Conservation (phyloP, 306 rosid species). For the Mucuna pruriens region DNA sequence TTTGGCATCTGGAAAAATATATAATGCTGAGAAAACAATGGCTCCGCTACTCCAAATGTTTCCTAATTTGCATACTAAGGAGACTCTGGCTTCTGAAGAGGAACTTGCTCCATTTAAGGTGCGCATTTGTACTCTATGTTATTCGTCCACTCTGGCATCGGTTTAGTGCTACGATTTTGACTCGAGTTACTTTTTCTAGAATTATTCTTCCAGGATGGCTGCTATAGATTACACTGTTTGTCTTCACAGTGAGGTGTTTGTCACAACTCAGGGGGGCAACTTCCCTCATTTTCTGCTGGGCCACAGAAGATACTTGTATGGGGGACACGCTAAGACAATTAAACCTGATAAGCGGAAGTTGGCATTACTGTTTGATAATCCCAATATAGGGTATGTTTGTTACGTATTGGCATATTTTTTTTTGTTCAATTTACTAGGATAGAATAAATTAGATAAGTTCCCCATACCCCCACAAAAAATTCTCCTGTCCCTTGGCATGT, state of each 20-base stretch:
- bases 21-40: slow-evolving; percentile 82
- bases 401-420: slow-evolving; percentile 14
- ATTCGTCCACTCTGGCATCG: slow-evolving; percentile 16
- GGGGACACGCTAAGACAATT: slow-evolving; percentile 95
- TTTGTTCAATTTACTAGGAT: slow-evolving; percentile 20
- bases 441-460: not conserved
- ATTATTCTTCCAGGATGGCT: slow-evolving; percentile 99
- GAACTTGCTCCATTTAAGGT: slow-evolving; percentile 88
- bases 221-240: slow-evolving; percentile 98
- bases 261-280: slow-evolving; percentile 99
- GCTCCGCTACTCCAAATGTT: slow-evolving; percentile 89
- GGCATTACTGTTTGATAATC: slow-evolving; percentile 85
- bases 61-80: slow-evolving; percentile 88
- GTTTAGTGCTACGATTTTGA: slow-evolving; percentile 46
- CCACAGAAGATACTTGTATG: slow-evolving; percentile 92
- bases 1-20: slow-evolving; percentile 94
- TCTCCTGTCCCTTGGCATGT: not conserved
- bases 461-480: not conserved
- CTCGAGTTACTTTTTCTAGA: slow-evolving; percentile 62
- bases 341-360: slow-evolving; percentile 97
- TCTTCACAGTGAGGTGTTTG: slow-evolving; percentile 97
- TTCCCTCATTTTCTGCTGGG: slow-evolving; percentile 97
- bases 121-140: slow-evolving; percentile 29
- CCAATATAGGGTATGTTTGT: slow-evolving; percentile 77
- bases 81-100: slow-evolving; percentile 78